Evolutionary conservation across 306 rosid genomes (phyloP), one percentile per base, ranked within the genome.

Genomic region (Mimosa pudica): DNA sequence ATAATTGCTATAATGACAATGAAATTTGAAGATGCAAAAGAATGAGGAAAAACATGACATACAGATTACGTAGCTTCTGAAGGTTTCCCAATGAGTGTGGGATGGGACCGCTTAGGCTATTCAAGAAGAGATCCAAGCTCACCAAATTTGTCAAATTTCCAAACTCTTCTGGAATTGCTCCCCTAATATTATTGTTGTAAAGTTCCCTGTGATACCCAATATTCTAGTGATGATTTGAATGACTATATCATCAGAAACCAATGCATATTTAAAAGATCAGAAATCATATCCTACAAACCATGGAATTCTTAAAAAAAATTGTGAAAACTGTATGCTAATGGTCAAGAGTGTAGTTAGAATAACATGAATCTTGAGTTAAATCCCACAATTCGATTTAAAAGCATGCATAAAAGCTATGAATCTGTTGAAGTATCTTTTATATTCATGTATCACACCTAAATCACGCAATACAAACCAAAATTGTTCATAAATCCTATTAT

Each of bases 101-200:
- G 55, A 69, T 45, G n/a, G 55, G 55, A 20, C 73, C 73, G 45
- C n/a, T n/a, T 69, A 69, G 45, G 18, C n/a, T 45, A n/a, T 69
- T 69, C n/a, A 10, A 18, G 38, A 9, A 69, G 45, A 69, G 73
- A 45, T 69, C 73, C 55, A 69, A 69, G 55, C 73, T 45, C 73
- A 20, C 55, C 73, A 69, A 69, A 1, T 11, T 69, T 20, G 38
- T 69, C 73, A 69, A 45, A 45, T 69, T 69, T 69, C 73, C 73
- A 20, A 69, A 36, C 36, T 4, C 38, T 0, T 1, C 4, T 3
- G 73, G 73, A 14, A 69, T 69, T 45, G 3, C 12, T 69, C 73
- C 73, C 1, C 17, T 9, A 18, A 69, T 45, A 5, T 44, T 10
- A 44, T 69, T 69, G 33, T 30, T 13, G 46, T 18, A 44, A 20